Evolutionary conservation across 2,329 filamentous ascomycete genomes (phyloP).

Genomic region (Fusarium torulosum): DNA sequence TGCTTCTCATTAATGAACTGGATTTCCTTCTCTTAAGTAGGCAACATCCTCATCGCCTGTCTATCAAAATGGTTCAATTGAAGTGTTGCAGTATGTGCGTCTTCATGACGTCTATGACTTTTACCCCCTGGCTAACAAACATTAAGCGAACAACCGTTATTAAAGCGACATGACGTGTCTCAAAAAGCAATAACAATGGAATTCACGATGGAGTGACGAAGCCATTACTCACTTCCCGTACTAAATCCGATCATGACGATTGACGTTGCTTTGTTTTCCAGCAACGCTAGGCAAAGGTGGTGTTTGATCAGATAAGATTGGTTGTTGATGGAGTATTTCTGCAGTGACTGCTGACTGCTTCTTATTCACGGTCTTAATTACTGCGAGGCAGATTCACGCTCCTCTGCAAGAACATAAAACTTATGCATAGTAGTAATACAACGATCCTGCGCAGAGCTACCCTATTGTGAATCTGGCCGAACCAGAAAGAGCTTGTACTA

Average conservation of each 20-base stretch:
- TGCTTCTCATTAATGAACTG: accelerated
- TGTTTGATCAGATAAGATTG: too few relatives aligned
- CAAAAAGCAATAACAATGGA: neutral
- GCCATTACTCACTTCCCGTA: neutral
- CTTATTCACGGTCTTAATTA: too few relatives aligned
- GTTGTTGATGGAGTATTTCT: too few relatives aligned
- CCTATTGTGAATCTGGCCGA: too few relatives aligned
- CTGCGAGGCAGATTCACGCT: too few relatives aligned
- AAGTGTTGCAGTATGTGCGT: neutral
- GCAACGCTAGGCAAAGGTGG: neutral
- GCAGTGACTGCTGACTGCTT: too few relatives aligned
- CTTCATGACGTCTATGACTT: conserved; percentile 25
- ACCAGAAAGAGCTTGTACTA: too few relatives aligned
- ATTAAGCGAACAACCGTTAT: neutral
- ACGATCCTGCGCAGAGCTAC: too few relatives aligned
- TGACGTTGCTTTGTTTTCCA: neutral
- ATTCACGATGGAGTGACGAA: conserved; percentile 2
- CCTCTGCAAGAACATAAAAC: too few relatives aligned
- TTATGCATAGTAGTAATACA: too few relatives aligned
- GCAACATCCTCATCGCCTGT: accelerated
- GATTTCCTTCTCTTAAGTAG: conserved; percentile 3
- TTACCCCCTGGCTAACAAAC: neutral
- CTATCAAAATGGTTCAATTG: neutral
- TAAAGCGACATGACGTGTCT: conserved; percentile 16
- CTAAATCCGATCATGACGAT: conserved; percentile 3